Conservation (phyloP, 2,329 filamentous ascomycete species). For the Aspergillus sp. region DNA sequence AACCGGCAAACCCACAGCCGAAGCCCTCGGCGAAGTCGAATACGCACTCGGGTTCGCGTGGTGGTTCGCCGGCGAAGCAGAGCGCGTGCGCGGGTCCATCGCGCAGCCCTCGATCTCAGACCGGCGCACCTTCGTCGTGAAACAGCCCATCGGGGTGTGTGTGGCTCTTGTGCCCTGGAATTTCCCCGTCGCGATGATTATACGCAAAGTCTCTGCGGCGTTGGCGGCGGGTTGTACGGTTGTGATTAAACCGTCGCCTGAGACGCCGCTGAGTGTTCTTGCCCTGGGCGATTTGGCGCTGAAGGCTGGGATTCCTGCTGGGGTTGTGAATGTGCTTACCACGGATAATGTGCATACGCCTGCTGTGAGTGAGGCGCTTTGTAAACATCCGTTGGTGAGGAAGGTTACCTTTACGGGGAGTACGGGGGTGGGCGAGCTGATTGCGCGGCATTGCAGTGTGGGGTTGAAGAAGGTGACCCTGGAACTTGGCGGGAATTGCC, state of each 20-base stretch:
- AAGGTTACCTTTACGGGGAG: conserved; percentile 17
- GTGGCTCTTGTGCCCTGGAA: neutral
- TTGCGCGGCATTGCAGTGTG: conserved; percentile 34
- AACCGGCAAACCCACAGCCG: neutral
- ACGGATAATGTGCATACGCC: neutral
- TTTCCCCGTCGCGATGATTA: neutral
- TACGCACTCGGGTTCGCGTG: neutral
- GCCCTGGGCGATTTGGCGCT: conserved; percentile 26
- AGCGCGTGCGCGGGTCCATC: neutral
- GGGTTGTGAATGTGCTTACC: conserved; percentile 20
- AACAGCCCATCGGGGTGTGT: neutral
- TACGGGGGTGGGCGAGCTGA: conserved; percentile 10
- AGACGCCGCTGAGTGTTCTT: conserved; percentile 34
- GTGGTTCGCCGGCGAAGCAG: neutral
- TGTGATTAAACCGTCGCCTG: conserved; percentile 34
- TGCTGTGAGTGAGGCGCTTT: conserved; percentile 2
- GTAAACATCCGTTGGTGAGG: neutral
- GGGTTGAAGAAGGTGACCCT: conserved; percentile 60
- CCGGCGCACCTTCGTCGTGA: neutral
- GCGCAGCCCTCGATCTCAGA: neutral
- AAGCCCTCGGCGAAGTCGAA: neutral
- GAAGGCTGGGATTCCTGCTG: conserved; percentile 32
- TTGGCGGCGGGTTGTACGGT: conserved; percentile 24
- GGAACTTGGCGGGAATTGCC: conserved; percentile 63
- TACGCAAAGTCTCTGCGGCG: neutral